A percentile compares a stretch with the other conserved stretches of the same genome.
Evolutionary conservation across 495 filamentous ascomycete genomes (phyloP).

Genomic region (Aspergillus nanangensis): DNA sequence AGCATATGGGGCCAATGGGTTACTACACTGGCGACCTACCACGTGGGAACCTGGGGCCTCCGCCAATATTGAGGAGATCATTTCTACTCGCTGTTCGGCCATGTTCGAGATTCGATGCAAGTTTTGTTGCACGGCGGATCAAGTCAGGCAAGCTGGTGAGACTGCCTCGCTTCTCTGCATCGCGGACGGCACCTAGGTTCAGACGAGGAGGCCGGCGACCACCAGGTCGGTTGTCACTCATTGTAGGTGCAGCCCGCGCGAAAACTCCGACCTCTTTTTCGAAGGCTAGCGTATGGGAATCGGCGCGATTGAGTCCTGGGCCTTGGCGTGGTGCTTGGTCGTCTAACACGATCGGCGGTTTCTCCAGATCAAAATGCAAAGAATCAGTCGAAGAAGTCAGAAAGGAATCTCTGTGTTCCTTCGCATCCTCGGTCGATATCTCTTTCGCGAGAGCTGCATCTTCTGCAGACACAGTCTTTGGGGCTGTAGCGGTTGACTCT

Average conservation of each 20-base stretch:
- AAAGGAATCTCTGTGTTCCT: slow-evolving; percentile 17
- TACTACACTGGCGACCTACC: slow-evolving; percentile 17
- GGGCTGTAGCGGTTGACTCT: slow-evolving; percentile 18
- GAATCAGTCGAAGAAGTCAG: slow-evolving; percentile 26
- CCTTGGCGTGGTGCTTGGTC: slow-evolving; percentile 10
- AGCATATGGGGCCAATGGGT: background rate
- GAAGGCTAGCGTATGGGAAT: slow-evolving; percentile 9
- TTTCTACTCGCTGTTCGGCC: slow-evolving; percentile 77
- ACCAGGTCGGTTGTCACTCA: slow-evolving; percentile 37
- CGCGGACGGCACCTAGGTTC: slow-evolving; percentile 72
- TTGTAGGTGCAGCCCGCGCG: slow-evolving; percentile 33
- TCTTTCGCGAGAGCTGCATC: slow-evolving; percentile 14
- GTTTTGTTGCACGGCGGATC: slow-evolving; percentile 78
- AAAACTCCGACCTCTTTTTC: slow-evolving; percentile 31
- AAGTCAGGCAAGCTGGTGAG: slow-evolving; percentile 88
- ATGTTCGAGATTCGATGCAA: slow-evolving; percentile 84
- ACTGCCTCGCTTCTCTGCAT: slow-evolving; percentile 78
- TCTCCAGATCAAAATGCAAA: slow-evolving; percentile 30
- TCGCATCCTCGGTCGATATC: slow-evolving; percentile 16
- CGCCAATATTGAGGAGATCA: slow-evolving; percentile 31
- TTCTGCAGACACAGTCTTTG: slow-evolving; percentile 4
- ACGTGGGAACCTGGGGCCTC: slow-evolving; percentile 21
- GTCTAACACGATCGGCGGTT: slow-evolving; percentile 29
- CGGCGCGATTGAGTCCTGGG: background rate
- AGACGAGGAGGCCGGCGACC: slow-evolving; percentile 67